Conservation (phyloP, 495 filamentous ascomycete species). For the Hapsidospora chrysogenum region DNA sequence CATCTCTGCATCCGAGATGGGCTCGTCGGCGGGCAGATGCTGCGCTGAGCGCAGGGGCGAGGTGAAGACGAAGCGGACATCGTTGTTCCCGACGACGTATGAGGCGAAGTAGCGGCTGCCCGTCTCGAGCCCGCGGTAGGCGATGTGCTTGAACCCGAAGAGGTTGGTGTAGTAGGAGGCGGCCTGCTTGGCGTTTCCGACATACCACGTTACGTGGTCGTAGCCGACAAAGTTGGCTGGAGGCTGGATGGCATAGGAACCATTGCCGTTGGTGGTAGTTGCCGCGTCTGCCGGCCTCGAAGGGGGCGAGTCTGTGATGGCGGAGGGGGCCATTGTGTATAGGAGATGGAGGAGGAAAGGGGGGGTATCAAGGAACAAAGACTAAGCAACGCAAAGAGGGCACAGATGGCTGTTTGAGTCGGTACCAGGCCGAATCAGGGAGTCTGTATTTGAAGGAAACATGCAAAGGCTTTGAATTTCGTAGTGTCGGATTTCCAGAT, state of each 20-base stretch:
- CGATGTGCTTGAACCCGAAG: conserved; percentile 65
- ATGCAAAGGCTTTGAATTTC: too few species aligned
- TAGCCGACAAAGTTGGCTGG: conserved; percentile 58
- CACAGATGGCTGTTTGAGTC: too few species aligned
- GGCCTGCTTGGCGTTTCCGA: conserved; percentile 89
- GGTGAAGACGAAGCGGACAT: conserved; percentile 67
- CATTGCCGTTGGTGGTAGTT: too few species aligned
- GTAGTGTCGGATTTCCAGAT: too few species aligned
- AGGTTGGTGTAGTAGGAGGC: conserved; percentile 71
- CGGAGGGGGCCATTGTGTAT: conserved; percentile 51
- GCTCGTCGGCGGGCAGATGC: conserved; percentile 30
- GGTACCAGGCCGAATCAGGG: too few species aligned
- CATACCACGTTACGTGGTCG: conserved; percentile 83
- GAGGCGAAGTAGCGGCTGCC: conserved; percentile 58
- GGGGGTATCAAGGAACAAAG: too few species aligned
- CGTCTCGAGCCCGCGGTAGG: conserved; percentile 78
- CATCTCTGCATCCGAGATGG: conserved; percentile 34
- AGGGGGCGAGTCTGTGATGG: conserved; percentile 37
- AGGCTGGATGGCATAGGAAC: conserved; percentile 19
- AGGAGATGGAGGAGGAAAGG: neutral
- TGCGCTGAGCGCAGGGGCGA: conserved; percentile 54
- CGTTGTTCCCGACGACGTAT: conserved; percentile 64
- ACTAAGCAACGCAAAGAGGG: too few species aligned
- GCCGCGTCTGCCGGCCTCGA: conserved; percentile 1
- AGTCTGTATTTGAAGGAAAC: too few species aligned